Conservation (phyloP, 2,329 filamentous ascomycete species). For the Hypomyces rosellus region DNA sequence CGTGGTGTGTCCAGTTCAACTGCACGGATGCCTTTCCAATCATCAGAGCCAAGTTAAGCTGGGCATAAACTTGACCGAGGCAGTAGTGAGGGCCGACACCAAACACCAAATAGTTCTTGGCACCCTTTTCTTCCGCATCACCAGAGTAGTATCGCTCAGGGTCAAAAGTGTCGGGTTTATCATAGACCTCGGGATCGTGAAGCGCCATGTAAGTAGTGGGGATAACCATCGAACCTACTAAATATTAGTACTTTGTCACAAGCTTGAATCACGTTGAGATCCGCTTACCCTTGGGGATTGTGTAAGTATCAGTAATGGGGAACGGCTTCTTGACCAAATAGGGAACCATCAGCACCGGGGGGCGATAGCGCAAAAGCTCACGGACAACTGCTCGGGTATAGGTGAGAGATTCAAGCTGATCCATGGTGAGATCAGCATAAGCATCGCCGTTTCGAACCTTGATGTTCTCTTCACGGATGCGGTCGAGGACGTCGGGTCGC, state of each 20-base stretch:
- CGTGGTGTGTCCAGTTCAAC: conserved; percentile 84
- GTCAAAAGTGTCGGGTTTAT: conserved; percentile 80
- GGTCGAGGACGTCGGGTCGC: conserved; percentile 84
- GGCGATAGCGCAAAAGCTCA: conserved; percentile 87
- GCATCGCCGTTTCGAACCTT: conserved; percentile 67
- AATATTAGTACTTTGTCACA: conserved; percentile 14
- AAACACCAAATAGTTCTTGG: conserved; percentile 96
- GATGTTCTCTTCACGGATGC: conserved; percentile 86
- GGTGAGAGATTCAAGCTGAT: conserved; percentile 78
- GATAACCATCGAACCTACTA: conserved; percentile 77
- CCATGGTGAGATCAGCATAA: conserved; percentile 65
- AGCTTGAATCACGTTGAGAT: not conserved
- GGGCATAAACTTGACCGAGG: conserved; percentile 85
- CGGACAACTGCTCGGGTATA: conserved; percentile 91
- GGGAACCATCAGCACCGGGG: conserved; percentile 94
- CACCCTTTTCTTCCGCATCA: conserved; percentile 74
- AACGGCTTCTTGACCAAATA: conserved; percentile 94
- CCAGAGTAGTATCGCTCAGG: conserved; percentile 89
- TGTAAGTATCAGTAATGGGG: conserved; percentile 81
- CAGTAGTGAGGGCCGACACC: conserved; percentile 96
- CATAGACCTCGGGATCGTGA: conserved; percentile 87
- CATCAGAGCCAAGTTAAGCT: conserved; percentile 81
- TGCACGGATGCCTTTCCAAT: conserved; percentile 83
- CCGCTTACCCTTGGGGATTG: conserved; percentile 71
- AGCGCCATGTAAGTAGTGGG: conserved; percentile 86